Conservation (phyloP, 306 rosid genomes). For the Vicia villosa region DNA sequence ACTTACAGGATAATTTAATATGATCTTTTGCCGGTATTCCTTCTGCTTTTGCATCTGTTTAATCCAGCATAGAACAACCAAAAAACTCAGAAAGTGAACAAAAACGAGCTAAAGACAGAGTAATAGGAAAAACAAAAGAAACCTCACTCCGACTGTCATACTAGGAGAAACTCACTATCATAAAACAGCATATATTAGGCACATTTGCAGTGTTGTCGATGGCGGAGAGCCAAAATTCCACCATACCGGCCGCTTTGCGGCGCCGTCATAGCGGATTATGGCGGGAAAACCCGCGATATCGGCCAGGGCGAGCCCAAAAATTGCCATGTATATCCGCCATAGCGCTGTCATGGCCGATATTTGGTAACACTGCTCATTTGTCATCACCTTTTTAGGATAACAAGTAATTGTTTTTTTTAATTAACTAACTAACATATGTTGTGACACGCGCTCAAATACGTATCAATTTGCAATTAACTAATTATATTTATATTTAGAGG, state of each 20-base stretch:
- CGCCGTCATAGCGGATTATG: no score
- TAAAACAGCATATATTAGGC: neutral
- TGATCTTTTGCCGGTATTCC: slow-evolving; percentile 76
- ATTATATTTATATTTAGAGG: neutral
- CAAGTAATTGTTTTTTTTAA: neutral
- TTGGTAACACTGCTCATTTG: no score
- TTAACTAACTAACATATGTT: slow-evolving; percentile 14
- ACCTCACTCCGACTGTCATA: neutral
- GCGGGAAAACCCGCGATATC: no score
- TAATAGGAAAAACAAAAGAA: slow-evolving; percentile 13
- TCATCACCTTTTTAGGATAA: slow-evolving; percentile 11
- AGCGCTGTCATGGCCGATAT: no score
- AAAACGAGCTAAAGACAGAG: slow-evolving; percentile 25
- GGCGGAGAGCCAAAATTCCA: no score
- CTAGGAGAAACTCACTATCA: neutral
- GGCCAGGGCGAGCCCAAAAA: no score
- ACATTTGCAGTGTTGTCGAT: no score
- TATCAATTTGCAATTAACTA: slow-evolving; percentile 3
- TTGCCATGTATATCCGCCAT: no score
- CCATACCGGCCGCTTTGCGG: no score
- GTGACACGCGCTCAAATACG: neutral
- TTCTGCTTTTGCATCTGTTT: slow-evolving; percentile 76
- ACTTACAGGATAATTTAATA: slow-evolving; percentile 67
- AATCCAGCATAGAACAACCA: slow-evolving; percentile 32
- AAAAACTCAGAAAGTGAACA: slow-evolving; percentile 19